Evolutionary conservation across 2,329 filamentous ascomycete genomes (phyloP).

Genomic region (Alternaria ventricosa): DNA sequence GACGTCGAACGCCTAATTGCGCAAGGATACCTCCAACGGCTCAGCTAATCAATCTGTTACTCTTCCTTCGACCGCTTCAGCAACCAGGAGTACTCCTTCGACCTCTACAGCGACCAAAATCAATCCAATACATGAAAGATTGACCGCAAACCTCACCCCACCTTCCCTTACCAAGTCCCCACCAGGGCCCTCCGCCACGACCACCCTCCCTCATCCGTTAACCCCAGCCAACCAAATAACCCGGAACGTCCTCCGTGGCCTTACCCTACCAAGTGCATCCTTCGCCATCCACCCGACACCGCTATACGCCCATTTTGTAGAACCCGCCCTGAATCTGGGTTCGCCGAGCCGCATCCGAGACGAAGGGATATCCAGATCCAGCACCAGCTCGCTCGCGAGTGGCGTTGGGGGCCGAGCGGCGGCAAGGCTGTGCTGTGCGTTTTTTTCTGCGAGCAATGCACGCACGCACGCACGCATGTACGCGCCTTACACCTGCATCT

Average conservation of each 20-base stretch:
- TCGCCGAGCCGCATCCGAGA: neutral
- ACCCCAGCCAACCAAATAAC: neutral
- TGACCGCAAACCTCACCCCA: neutral
- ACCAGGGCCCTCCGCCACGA: neutral
- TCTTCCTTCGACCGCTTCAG: neutral
- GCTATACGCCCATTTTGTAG: neutral
- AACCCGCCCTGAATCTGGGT: neutral
- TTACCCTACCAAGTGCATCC: neutral
- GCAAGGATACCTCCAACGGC: conserved; percentile 91
- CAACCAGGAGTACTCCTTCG: neutral
- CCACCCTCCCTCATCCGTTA: too few species aligned
- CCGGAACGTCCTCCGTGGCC: neutral
- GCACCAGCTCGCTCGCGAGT: neutral
- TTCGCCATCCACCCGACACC: neutral
- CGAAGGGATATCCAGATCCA: conserved; percentile 7
- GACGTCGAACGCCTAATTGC: conserved; percentile 94
- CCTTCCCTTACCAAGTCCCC: neutral
- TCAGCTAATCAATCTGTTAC: conserved; percentile 66
- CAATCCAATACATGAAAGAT: neutral
- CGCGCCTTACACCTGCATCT: neutral
- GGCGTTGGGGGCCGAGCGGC: neutral
- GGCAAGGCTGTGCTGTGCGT: neutral
- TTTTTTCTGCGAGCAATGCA: neutral
- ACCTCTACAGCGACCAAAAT: neutral
- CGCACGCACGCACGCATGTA: neutral